Base-by-base conservation (phyloP, 306 rosid species). In the Prosopis cineraria region DNA sequence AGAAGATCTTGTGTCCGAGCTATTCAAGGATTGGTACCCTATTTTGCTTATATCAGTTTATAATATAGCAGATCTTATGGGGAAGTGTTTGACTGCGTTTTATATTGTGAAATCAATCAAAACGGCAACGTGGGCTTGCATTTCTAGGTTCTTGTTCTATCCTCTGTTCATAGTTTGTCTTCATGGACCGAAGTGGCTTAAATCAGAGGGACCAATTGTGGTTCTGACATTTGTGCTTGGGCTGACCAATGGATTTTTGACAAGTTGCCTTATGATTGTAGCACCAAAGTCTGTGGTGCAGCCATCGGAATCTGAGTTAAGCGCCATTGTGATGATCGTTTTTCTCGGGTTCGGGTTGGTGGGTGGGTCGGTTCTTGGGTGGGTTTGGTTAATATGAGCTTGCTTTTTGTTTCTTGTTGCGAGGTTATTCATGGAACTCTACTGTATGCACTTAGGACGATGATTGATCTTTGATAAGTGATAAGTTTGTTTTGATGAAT, bases 261-360 rank as follows among this genome's bases (percentile, higher is more conserved):
- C 98, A 41, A 95, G 99, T 86, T 93, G 77, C 65, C 83, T 95
- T 70, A 91, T 93, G 99, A 93, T 95, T 68, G 78, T 76, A 19
- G 76, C 92, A 3, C 99, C 97, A 1, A 93, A 92, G 74, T 69
- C 85, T 20, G 94, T n/a, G n/a, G n/a, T 91, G 19, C 85, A 87
- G 1, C 85, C 77, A 43, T 72, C 89, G 6, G 96, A 93, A 67
- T 87, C 98, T 17, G 96, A 93, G 82, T 25, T 89, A 6, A 83
- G 97, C 65, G 99, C 98, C 70, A 87, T 90, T 74, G 91, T 88
- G 25, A 95, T 95, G 99, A 78, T 85, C 20, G 87, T 85, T 55
- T 91, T 95, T 83, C 87, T 95, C 5, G 99, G 97, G 34, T 81
- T 93, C 3, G 97, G 99, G 36, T 84, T 95, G 90, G 97, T 84